Evolutionary conservation across 2,329 filamentous ascomycete genomes (phyloP).

Genomic region (Scopulariopsis brevicaulis): DNA sequence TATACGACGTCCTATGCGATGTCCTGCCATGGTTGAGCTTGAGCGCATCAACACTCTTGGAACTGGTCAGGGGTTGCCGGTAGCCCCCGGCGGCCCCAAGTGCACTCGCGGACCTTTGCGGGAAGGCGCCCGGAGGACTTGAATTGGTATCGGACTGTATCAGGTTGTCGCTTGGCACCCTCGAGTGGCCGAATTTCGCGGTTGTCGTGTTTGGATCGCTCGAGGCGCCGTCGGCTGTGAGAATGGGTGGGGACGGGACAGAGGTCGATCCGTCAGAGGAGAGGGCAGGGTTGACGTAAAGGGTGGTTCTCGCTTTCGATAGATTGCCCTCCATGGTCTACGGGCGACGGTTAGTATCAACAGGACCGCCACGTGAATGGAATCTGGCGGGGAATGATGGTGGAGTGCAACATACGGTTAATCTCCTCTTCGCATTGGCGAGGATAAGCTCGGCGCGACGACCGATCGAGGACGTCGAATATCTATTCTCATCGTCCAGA

Average conservation of each 20-base stretch:
- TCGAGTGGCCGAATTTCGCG: constrained; percentile 32
- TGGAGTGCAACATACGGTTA: constrained; percentile 54
- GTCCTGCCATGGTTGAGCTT: constrained; percentile 8
- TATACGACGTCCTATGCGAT: constrained; percentile 15
- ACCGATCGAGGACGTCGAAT: constrained; percentile 66
- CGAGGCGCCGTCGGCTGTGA: constrained; percentile 17
- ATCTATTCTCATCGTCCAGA: constrained; percentile 40
- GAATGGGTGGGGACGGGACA: constrained; percentile 38
- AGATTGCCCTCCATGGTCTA: constrained; percentile 93
- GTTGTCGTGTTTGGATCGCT: constrained; percentile 15
- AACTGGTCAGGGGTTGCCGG: constrained; percentile 33
- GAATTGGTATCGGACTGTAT: constrained; percentile 15
- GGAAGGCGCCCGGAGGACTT: constrained; percentile 13
- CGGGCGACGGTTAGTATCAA: constrained; percentile 6
- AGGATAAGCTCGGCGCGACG: constrained; percentile 81
- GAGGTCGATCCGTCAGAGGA: constrained; percentile 31
- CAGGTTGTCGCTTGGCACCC: constrained; percentile 48
- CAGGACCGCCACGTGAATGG: neutral
- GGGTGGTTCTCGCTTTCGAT: constrained; percentile 60
- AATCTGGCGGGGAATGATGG: neutral
- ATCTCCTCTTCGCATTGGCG: constrained; percentile 78
- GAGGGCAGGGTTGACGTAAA: constrained; percentile 33
- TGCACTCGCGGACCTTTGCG: constrained; percentile 53
- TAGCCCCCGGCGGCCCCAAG: constrained; percentile 47
- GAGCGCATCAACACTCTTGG: constrained; percentile 30